Percentiles rank a stretch among this genome's conserved stretches.
These are phyloP conservation scores for Cucurbita ficifolia DNA, from an alignment of 306 rosid species.

Conservation along the genomic window DNA sequence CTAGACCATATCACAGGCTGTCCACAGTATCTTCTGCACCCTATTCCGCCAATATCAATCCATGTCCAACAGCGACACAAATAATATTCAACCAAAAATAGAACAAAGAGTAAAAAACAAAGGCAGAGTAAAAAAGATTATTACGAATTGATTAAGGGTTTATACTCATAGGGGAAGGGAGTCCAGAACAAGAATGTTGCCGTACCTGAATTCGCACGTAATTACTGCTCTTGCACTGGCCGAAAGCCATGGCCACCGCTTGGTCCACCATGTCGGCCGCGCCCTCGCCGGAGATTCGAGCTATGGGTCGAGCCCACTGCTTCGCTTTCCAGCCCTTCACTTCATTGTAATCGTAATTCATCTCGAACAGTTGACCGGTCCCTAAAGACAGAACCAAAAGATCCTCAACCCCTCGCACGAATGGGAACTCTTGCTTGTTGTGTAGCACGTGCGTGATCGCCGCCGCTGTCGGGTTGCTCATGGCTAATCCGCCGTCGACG, in stretches of 20 bases:
- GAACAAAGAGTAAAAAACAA: not conserved
- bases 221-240: conserved; percentile 52
- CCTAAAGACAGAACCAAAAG: conserved; percentile 77
- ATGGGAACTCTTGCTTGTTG: conserved; percentile 94
- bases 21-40: conserved; percentile 18
- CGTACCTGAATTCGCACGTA: conserved; percentile 93
- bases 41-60: conserved; percentile 5
- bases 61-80: not conserved
- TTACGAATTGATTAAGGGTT: not conserved
- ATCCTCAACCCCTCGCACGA: conserved; percentile 99
- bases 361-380: conserved; percentile 68
- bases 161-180: not conserved
- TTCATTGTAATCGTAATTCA: conserved; percentile 44
- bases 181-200: not conserved
- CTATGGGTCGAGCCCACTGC: conserved; percentile 90
- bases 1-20: conserved; percentile 16
- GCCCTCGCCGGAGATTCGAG: conserved; percentile 72
- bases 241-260: conserved; percentile 92
- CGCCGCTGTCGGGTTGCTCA: conserved; percentile 86
- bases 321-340: conserved; percentile 73
- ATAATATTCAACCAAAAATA: not conserved
- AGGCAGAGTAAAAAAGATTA: not conserved
- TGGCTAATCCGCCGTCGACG: conserved; percentile 76
- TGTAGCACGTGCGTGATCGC: conserved; percentile 99
- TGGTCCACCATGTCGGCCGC: conserved; percentile 87